These are phyloP conservation scores for Chlorella sp. DNA, from an alignment of 139 green algal genomes.

Conservation along the genomic window DNA sequence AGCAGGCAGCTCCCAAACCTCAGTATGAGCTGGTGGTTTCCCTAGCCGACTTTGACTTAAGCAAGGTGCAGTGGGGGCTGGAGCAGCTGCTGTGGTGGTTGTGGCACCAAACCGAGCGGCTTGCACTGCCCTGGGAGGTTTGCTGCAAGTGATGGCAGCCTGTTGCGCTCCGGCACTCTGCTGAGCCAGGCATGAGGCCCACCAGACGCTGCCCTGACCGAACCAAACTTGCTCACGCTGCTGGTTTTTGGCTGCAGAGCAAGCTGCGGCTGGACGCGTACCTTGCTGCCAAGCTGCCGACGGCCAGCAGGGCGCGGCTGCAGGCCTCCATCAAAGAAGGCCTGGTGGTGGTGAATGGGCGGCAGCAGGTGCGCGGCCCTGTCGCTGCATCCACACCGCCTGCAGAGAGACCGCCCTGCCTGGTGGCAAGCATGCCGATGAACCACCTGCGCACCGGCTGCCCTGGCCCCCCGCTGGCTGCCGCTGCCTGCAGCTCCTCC, in stretches of 20 bases:
- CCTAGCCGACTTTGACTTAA: background rate
- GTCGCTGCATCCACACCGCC: too few relatives aligned
- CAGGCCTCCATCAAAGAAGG: slow-evolving; percentile 73
- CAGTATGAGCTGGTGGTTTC: slow-evolving; percentile 23
- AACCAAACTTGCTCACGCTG: too few relatives aligned
- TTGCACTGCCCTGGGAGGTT: too few relatives aligned
- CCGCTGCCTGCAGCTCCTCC: too few relatives aligned
- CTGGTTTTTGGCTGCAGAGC: slow-evolving; percentile 22
- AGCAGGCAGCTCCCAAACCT: background rate
- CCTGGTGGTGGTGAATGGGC: slow-evolving; percentile 73
- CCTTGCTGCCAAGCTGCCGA: slow-evolving; percentile 53
- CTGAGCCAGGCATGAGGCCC: too few relatives aligned
- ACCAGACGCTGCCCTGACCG: too few relatives aligned
- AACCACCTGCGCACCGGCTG: too few relatives aligned
- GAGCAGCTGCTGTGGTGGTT: background rate
- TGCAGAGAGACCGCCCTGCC: too few relatives aligned
- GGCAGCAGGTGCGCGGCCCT: background rate
- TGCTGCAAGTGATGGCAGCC: too few relatives aligned
- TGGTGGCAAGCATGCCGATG: too few relatives aligned
- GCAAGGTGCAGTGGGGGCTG: background rate
- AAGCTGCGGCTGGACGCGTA: slow-evolving; percentile 70
- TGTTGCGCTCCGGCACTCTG: too few relatives aligned
- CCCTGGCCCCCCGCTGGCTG: too few relatives aligned
- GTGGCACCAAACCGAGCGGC: background rate
- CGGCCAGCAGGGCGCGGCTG: slow-evolving; percentile 69